A percentile compares a stretch with the other conserved stretches of the same genome.
phyloP scores from a whole-genome alignment of 1,284 basidiomycete species.

The Ceratobasidium sp. region DNA sequence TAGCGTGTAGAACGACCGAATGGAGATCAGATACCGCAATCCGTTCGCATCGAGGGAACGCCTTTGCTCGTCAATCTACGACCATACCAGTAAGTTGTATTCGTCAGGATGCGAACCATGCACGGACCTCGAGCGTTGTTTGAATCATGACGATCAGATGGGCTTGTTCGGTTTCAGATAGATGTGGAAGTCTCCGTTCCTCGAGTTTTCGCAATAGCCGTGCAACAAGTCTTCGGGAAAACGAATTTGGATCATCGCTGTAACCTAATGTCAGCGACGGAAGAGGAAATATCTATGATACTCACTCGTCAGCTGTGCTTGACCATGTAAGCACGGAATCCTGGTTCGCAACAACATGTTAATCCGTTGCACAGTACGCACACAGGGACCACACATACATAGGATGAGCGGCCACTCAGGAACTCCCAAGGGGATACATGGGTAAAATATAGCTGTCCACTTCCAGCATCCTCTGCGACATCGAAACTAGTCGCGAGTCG shows the following conservation, averaged over 20 bases:
- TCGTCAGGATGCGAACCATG: background rate
- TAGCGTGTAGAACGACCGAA: slow-evolving; percentile 84
- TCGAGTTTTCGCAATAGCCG: slow-evolving; percentile 74
- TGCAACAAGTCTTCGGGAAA: slow-evolving; percentile 70
- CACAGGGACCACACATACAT: background rate
- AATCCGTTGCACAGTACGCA: background rate
- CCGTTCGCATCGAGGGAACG: slow-evolving; percentile 90
- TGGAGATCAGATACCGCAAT: slow-evolving; percentile 87
- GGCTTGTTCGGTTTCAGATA: slow-evolving; percentile 80
- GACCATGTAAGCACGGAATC: slow-evolving; percentile 30
- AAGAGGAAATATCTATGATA: slow-evolving; percentile 51
- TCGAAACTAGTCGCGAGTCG: slow-evolving; percentile 65
- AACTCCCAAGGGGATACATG: slow-evolving; percentile 44
- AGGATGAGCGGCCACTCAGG: slow-evolving; percentile 11
- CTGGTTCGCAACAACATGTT: background rate
- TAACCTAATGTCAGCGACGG: slow-evolving; percentile 30
- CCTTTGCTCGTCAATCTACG: slow-evolving; percentile 85
- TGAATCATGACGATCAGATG: slow-evolving; percentile 84
- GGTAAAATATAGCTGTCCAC: slow-evolving; percentile 50
- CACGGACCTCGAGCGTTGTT: slow-evolving; percentile 83
- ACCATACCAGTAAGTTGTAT: slow-evolving; percentile 15
- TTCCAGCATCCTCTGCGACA: slow-evolving; percentile 51
- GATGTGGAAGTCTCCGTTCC: slow-evolving; percentile 69
- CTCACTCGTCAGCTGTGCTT: slow-evolving; percentile 58
- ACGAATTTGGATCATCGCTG: slow-evolving; percentile 61